Evolutionary conservation across 2,329 filamentous ascomycete species (phyloP).

Genomic region (Hortaea werneckii): DNA sequence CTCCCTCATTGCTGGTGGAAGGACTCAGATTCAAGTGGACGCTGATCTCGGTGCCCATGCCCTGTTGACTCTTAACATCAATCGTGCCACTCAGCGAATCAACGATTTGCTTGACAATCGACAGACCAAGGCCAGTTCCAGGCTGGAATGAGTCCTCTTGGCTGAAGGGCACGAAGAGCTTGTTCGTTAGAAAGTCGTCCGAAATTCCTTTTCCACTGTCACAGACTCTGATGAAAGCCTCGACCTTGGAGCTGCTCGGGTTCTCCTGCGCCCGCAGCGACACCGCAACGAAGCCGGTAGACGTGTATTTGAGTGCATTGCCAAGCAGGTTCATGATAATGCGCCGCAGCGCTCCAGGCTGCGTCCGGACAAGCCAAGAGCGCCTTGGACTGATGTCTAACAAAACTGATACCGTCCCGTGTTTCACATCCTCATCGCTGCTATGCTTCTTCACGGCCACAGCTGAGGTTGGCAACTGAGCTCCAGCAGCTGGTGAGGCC

Average conservation of each 20-base stretch:
- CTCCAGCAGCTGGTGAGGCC: not conserved
- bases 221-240: constrained; percentile 35
- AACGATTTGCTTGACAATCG: constrained; percentile 24
- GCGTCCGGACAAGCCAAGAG: constrained; percentile 35
- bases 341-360: constrained; percentile 35
- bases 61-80: constrained; percentile 43
- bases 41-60: constrained; percentile 21
- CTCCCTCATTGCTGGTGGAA: not conserved
- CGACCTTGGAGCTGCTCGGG: constrained; percentile 7
- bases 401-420: constrained; percentile 29
- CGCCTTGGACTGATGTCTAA: constrained; percentile 32
- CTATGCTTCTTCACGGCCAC: too few relatives aligned
- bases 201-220: constrained; percentile 35
- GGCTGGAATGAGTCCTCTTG: constrained; percentile 24
- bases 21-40: constrained; percentile 7
- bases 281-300: constrained; percentile 31
- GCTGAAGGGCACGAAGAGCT: constrained; percentile 24
- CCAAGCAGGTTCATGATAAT: constrained; percentile 40
- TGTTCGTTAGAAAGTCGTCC: constrained; percentile 18
- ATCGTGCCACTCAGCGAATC: constrained; percentile 46
- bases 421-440: not conserved
- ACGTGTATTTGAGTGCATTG: constrained; percentile 39
- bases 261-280: constrained; percentile 22
- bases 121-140: constrained; percentile 27
- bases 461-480: not conserved